Evolutionary conservation across 2,329 filamentous ascomycete species (phyloP), one percentile per base, ranked within the genome.

Genomic region (Xylariaceae sp.): DNA sequence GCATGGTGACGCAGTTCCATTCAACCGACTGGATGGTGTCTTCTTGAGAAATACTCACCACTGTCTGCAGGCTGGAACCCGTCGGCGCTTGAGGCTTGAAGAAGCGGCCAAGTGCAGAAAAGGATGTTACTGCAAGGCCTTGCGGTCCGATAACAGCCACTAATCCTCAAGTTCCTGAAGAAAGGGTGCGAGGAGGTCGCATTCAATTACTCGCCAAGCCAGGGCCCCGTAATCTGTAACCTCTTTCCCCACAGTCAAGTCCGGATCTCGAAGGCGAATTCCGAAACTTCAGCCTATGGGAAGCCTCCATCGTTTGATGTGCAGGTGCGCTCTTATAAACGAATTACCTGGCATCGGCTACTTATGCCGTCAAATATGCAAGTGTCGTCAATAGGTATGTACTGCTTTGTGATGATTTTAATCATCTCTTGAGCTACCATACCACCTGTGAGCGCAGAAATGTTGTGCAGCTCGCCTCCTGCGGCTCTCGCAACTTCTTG

Each of bases 381-480:
- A 14, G 82, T 86, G 68, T 88, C 87, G 61, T 88, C 84, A 57
- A 87, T 81, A 19, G 86, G 84, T 41, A 88, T 76, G 70, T 88
- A 89, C 72, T 89, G 86, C 64, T 83, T 84, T 12, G 86, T 88
- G 62, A 88, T 81, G 52, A 93, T 82, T 69, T 99, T 99, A 74
- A 99, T 95, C 57, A 93, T 83, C 73, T 99, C 94, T 71, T 99
- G 95, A n/a, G 93, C 90, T 44, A 95, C 88, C 75, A 99, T 88
- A 3, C 94, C 95, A 31, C 94, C 95, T 1, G 86, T 88, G 50
- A 96, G 74, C 22, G 92, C 87, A 31, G 92, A 88, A 50, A 95
- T 89, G 67, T 97, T 97, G 74, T 99, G 94, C 54, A 99, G 75
- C 69, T 99, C 95, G 48, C 85, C 89, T 28, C 90, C 89, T 44